These are phyloP conservation scores for Fragaria vesca DNA, from an alignment of 306 rosid species.

Conservation along the genomic window DNA sequence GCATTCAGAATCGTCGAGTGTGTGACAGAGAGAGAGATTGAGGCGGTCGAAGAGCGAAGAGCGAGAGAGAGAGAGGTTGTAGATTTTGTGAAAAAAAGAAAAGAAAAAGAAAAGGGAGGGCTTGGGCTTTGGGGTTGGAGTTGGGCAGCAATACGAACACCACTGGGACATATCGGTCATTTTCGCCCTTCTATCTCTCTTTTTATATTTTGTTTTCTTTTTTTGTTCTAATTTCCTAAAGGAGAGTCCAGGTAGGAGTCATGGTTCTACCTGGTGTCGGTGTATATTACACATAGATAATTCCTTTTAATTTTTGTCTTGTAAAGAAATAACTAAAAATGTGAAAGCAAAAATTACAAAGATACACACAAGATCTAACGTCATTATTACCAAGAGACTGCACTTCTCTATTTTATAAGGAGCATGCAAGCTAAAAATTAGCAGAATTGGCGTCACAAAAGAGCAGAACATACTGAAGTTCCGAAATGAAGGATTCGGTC, in stretches of 20 bases:
- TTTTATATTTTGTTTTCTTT: not conserved
- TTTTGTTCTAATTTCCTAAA: not conserved
- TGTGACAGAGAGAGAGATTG: conserved; percentile 27
- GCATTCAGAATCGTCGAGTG: conserved; percentile 42
- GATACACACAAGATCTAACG: not conserved
- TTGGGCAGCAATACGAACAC: conserved; percentile 11
- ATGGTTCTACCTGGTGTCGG: too few relatives aligned
- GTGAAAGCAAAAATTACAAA: not conserved
- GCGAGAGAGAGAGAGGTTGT: conserved; percentile 23
- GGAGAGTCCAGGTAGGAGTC: too few relatives aligned
- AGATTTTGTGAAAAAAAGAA: conserved; percentile 38
- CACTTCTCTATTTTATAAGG: not conserved
- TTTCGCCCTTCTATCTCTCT: conserved; percentile 7
- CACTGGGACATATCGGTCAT: conserved; percentile 40
- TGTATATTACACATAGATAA: too few relatives aligned
- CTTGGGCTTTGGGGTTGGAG: conserved; percentile 21
- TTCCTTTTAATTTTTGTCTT: not conserved
- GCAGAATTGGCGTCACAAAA: not conserved
- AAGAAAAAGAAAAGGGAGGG: conserved; percentile 17
- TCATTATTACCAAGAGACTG: not conserved
- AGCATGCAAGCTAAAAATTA: not conserved
- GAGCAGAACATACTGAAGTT: not conserved
- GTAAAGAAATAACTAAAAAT: not conserved
- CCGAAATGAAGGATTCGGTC: not conserved
- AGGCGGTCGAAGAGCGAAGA: conserved; percentile 42